phyloP scores from a whole-genome alignment of 305 asterid genomes.

The Nicotiana rustica region DNA sequence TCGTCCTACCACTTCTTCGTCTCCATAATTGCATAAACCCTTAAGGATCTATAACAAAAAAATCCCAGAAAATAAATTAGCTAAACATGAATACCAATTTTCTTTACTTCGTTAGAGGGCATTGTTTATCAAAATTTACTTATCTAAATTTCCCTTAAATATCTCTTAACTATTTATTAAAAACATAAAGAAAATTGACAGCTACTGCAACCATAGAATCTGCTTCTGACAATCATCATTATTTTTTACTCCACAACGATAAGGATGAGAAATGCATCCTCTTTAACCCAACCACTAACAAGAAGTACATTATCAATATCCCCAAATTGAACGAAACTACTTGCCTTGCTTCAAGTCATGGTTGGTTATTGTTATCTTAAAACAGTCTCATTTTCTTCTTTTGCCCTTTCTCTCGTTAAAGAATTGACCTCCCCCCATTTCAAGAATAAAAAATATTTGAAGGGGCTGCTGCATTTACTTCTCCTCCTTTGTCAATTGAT shows the following conservation, averaged over 20 bases:
- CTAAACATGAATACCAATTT: too few species aligned
- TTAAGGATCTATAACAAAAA: too few species aligned
- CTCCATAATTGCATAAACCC: too few species aligned
- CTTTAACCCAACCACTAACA: constrained; percentile 14
- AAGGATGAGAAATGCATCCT: constrained; percentile 11
- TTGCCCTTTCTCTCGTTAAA: constrained; percentile 47
- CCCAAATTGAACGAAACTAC: constrained; percentile 43
- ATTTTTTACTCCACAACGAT: constrained; percentile 22
- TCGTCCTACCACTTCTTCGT: too few species aligned
- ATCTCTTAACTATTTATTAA: too few species aligned
- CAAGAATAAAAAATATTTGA: constrained; percentile 39
- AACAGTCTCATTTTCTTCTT: constrained; percentile 44
- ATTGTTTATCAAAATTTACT: too few species aligned
- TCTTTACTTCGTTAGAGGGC: too few species aligned
- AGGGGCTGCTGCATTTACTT: constrained; percentile 39
- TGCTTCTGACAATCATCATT: neutral
- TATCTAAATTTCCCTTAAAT: constrained; percentile 21
- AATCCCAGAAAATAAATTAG: too few species aligned
- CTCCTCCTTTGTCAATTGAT: constrained; percentile 39
- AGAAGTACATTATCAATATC: constrained; percentile 18
- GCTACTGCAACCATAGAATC: constrained; percentile 38
- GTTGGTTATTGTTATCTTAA: constrained; percentile 45
- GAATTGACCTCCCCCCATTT: constrained; percentile 42
- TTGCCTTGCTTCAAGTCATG: constrained; percentile 47
- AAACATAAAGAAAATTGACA: neutral